Evolutionary conservation across 164 flowering plant genomes (phyloP), one percentile per base, ranked within the genome.

Genomic region (Protea cynaroides): DNA sequence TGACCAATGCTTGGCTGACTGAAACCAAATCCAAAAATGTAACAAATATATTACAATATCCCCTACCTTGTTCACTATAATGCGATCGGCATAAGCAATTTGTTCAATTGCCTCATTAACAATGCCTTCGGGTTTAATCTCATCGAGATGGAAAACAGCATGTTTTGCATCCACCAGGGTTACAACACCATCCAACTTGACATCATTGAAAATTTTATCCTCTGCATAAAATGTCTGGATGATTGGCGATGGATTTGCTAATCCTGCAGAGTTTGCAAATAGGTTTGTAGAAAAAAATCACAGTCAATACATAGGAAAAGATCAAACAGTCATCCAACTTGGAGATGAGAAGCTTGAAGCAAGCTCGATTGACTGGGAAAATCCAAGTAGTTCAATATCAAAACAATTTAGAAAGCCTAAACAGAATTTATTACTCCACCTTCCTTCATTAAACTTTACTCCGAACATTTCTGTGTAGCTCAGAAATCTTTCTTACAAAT

Each of bases 201-300:
- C 99, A 77, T 85, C 90, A 72, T 91, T 84, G 63, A 89, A 94
- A 69, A 94, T 59, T 61, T 68, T 56, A 71, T 94, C 97, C 74
- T 91, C 99, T 0, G 97, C 93, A 84, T 94, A 94, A 79, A 94
- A 94, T 58, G 99, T 94, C 75, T 89, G 97, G 77, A 94, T 91
- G 51, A 94, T 94, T 21, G 99, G 99, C 15, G 99, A 83, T 54
- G 99, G 99, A 74, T 94, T 94, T 63, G 99, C 99, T 74, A 94
- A 78, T 53, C 99, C 97, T 94, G 80, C 29, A 65, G 61, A 69
- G 22, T 38, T 29, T 40, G 49, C 50, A 67, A 25, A 37, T 46
- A 29, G 34, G 34, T 29, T 3, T 3, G 34, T 19, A 24, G 60
- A 57, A 57, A 9, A 43, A 8, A 23, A 46, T 2, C 1, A n/a